phyloP scores from a whole-genome alignment of 805 yeast species.

The Kodamaea restingae region DNA sequence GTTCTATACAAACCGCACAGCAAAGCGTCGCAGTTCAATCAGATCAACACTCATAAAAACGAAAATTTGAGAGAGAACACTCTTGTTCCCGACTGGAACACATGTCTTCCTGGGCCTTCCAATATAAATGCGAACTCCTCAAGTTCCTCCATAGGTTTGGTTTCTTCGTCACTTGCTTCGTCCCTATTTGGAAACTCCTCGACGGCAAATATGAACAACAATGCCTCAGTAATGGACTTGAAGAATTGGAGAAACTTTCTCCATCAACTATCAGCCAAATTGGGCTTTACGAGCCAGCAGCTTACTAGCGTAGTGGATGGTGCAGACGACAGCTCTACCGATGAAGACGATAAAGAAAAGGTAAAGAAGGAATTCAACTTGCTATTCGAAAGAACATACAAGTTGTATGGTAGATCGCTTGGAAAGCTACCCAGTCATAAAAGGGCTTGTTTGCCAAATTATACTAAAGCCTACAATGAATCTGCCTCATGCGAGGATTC shows the following conservation, averaged over 20 bases:
- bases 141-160: constrained; percentile 19
- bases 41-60: constrained; percentile 43
- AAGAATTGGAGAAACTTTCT: constrained; percentile 35
- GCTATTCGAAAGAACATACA: constrained; percentile 33
- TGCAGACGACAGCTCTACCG: constrained; percentile 9
- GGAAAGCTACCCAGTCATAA: constrained; percentile 34
- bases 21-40: constrained; percentile 35
- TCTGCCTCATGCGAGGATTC: constrained; percentile 13
- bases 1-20: constrained; percentile 43
- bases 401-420: constrained; percentile 35
- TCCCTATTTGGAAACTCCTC: constrained; percentile 23
- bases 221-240: constrained; percentile 25
- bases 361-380: constrained; percentile 31
- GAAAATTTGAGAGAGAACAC: constrained; percentile 38
- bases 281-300: constrained; percentile 33
- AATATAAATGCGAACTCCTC: constrained; percentile 15
- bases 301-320: constrained; percentile 23
- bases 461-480: constrained; percentile 23
- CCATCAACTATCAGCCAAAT: constrained; percentile 28
- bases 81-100: constrained; percentile 41
- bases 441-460: constrained; percentile 38
- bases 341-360: constrained; percentile 8
- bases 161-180: constrained; percentile 16
- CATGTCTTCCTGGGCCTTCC: constrained; percentile 31
- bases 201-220: constrained; percentile 20